Percentiles rank a stretch among this genome's conserved stretches.
Evolutionary conservation across 306 rosid species (phyloP).

Genomic region (Hippophae gyantsensis): DNA sequence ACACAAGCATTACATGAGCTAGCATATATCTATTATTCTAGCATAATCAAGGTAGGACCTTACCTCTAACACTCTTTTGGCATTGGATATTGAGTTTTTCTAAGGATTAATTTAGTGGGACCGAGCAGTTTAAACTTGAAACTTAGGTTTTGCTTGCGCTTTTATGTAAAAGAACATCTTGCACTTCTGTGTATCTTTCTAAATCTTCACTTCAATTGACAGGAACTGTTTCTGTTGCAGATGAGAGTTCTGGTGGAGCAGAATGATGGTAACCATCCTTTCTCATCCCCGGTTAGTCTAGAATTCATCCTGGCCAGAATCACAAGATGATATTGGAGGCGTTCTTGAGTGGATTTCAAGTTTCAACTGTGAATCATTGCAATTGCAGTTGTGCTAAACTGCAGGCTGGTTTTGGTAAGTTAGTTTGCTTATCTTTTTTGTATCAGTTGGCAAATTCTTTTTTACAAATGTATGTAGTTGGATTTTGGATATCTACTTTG

Average conservation of each 20-base stretch:
- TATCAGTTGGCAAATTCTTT: conserved; percentile 18
- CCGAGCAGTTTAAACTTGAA: too few relatives aligned
- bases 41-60: too few relatives aligned
- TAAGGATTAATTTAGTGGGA: too few relatives aligned
- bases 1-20: too few relatives aligned
- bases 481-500: conserved; percentile 4
- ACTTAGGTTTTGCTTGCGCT: too few relatives aligned
- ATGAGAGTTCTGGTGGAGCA: conserved; percentile 26
- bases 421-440: conserved; percentile 19
- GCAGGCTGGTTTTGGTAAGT: conserved; percentile 24
- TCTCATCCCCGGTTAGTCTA: conserved; percentile 4
- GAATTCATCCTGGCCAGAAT: conserved; percentile 4
- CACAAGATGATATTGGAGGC: conserved; percentile 13
- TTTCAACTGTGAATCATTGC: conserved; percentile 18
- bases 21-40: too few relatives aligned
- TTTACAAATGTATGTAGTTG: conserved; percentile 30
- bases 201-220: conserved; percentile 24
- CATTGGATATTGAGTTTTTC: too few relatives aligned
- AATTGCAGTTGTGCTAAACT: background rate
- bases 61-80: too few relatives aligned
- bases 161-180: too few relatives aligned
- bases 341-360: conserved; percentile 9
- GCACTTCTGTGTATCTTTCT: background rate
- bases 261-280: conserved; percentile 22
- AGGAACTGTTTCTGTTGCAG: conserved; percentile 34